phyloP scores from a whole-genome alignment of 2,329 filamentous ascomycete species.

The Epichloe typhina region DNA sequence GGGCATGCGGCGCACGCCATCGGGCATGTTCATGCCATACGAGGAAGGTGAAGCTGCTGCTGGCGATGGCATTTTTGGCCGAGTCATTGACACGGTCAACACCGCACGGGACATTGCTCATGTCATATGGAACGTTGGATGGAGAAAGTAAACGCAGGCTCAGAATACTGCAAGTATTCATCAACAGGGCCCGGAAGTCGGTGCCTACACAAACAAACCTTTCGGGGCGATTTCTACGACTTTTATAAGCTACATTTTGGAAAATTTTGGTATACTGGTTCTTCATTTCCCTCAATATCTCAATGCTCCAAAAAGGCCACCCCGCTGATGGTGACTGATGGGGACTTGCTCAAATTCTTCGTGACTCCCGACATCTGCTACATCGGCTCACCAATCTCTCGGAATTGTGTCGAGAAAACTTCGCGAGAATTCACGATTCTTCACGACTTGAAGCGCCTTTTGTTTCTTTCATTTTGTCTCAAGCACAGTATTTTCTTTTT shows the following conservation, averaged over 20 bases:
- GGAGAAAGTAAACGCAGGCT: constrained; percentile 36
- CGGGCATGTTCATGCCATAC: constrained; percentile 85
- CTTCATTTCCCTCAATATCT: background rate
- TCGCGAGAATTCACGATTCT: no score
- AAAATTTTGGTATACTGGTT: background rate
- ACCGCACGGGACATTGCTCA: constrained; percentile 58
- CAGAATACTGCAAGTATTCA: background rate
- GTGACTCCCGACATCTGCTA: no score
- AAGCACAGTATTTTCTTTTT: no score
- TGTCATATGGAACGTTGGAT: constrained; percentile 60
- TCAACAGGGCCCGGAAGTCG: background rate
- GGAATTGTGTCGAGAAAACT: no score
- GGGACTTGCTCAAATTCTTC: no score
- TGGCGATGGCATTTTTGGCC: constrained; percentile 56
- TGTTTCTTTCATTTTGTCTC: no score
- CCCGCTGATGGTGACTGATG: no score
- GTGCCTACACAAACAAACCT: background rate
- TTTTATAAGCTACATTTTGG: background rate
- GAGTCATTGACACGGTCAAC: constrained; percentile 69
- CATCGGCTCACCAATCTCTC: no score
- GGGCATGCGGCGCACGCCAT: constrained; percentile 64
- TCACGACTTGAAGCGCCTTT: no score
- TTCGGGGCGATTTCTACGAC: background rate
- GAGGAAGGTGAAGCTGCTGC: constrained; percentile 55
- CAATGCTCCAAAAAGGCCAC: background rate